Percentiles rank a stretch among this genome's conserved stretches.
phyloP scores from a whole-genome alignment of 2,329 filamentous ascomycete genomes.

The Stachybotrys chartarum region DNA sequence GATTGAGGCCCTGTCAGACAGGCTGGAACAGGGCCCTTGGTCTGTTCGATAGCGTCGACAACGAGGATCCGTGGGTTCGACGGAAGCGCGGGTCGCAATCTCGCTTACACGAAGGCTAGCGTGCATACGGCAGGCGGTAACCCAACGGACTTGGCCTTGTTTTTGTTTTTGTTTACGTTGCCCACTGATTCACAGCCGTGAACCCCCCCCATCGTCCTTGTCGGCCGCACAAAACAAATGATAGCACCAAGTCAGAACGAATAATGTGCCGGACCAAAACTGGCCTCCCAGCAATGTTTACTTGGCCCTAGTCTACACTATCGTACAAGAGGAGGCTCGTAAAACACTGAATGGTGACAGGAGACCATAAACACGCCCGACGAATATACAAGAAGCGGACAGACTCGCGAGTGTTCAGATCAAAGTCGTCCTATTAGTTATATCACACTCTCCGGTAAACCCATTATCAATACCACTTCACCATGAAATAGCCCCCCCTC shows the following conservation, averaged over 20 bases:
- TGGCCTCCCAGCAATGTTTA: constrained; percentile 27
- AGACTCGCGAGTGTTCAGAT: neutral
- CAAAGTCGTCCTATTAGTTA: neutral
- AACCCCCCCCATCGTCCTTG: too few relatives aligned
- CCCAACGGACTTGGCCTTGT: too few relatives aligned
- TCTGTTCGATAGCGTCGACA: neutral
- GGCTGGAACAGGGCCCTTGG: too few relatives aligned
- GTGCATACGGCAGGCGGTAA: neutral
- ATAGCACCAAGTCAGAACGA: neutral
- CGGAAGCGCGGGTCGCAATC: constrained; percentile 2
- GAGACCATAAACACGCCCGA: constrained; percentile 31
- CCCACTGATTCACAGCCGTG: too few relatives aligned
- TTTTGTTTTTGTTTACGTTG: too few relatives aligned
- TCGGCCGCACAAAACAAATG: too few relatives aligned
- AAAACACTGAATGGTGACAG: constrained; percentile 18
- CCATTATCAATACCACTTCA: neutral
- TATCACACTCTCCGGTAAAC: neutral
- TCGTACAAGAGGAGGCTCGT: constrained; percentile 16
- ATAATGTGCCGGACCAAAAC: constrained; percentile 28
- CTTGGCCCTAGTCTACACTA: constrained; percentile 16
- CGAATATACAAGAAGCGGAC: constrained; percentile 3
- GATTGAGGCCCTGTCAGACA: too few relatives aligned
- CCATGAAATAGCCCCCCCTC: constrained; percentile 2
- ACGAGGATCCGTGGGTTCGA: neutral
- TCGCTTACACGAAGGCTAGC: constrained; percentile 5